These are phyloP conservation scores for Diaporthe humulicola DNA, from an alignment of 2,329 filamentous ascomycete species.

Conservation along the genomic window DNA sequence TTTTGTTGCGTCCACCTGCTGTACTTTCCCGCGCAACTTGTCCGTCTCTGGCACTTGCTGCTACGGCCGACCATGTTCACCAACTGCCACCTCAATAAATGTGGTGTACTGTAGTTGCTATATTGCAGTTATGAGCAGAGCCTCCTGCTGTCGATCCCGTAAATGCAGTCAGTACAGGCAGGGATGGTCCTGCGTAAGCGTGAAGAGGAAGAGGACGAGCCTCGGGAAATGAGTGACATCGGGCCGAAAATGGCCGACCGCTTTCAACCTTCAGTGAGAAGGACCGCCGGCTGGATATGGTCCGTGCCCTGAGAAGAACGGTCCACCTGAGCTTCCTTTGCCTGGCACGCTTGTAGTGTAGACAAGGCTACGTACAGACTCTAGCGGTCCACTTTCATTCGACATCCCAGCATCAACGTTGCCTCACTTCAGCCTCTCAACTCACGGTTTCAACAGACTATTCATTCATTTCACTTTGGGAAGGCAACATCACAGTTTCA, in stretches of 20 bases:
- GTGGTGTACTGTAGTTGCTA: not conserved
- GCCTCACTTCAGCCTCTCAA: constrained; percentile 15
- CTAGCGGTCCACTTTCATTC: constrained; percentile 32
- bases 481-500: not conserved
- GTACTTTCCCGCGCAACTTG: not conserved
- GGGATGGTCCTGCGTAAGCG: constrained; percentile 3
- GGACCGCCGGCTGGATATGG: not conserved
- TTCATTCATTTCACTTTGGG: not conserved
- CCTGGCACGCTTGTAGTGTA: not conserved
- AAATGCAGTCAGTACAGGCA: not conserved
- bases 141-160: constrained; percentile 12
- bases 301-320: not conserved
- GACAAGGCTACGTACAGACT: constrained; percentile 9
- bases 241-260: constrained; percentile 24
- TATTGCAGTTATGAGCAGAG: not conserved
- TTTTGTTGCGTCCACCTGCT: too few species aligned
- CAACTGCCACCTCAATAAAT: not conserved
- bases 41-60: too few species aligned
- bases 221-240: not conserved
- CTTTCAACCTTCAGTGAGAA: not conserved
- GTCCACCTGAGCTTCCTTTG: not conserved
- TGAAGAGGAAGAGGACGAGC: not conserved
- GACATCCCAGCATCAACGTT: constrained; percentile 13
- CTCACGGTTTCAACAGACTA: constrained; percentile 25
- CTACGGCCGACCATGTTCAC: not conserved